Evolutionary conservation across 106 monocot species (phyloP).

Genomic region (Platanthera zijinensis): DNA sequence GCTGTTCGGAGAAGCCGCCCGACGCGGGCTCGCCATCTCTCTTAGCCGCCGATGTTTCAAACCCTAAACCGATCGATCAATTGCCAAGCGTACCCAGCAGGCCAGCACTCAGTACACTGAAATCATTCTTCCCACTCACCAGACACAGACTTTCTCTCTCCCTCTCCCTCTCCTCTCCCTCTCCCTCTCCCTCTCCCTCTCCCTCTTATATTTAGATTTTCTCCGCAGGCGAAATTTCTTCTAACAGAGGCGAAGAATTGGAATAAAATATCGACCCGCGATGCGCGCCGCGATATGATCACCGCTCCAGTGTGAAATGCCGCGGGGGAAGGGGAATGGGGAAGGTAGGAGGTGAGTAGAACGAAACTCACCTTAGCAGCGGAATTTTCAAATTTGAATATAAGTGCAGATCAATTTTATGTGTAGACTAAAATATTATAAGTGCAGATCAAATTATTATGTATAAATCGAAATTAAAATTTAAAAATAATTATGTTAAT

Average conservation of each 20-base stretch:
- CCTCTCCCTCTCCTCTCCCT: constrained; percentile 1
- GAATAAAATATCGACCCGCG: constrained; percentile 6
- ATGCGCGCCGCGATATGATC: not conserved
- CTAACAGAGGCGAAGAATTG: too few relatives aligned
- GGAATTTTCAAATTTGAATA: not conserved
- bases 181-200: not conserved
- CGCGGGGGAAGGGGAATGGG: not conserved
- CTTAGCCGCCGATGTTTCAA: not conserved
- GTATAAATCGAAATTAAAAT: too few relatives aligned
- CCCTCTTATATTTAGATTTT: not conserved
- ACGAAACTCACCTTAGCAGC: not conserved
- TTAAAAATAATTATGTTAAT: too few relatives aligned
- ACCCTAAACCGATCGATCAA: constrained; percentile 21
- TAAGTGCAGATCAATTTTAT: too few relatives aligned
- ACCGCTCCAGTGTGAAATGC: not conserved
- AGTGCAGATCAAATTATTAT: too few relatives aligned
- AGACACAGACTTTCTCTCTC: not conserved
- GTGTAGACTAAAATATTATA: too few relatives aligned
- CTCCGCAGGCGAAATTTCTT: too few relatives aligned
- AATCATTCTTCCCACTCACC: not conserved
- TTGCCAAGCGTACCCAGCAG: not conserved
- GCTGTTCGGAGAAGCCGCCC: not conserved
- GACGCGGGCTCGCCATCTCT: constrained; percentile 27
- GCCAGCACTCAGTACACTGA: not conserved
- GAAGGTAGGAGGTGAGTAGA: not conserved